phyloP scores from a whole-genome alignment of 805 yeast species.

The Pichia ethanolica region DNA sequence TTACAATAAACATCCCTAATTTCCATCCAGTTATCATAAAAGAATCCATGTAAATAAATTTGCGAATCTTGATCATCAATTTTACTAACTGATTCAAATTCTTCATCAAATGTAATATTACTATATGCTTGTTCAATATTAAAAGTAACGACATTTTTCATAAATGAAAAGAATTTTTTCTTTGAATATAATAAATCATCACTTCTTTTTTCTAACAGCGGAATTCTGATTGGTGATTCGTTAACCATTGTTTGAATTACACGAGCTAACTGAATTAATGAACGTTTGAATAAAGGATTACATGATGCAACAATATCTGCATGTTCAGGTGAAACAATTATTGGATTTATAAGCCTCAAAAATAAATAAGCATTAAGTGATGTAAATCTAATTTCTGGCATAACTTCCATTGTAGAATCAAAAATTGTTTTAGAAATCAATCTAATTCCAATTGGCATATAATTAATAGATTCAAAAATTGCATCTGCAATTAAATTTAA shows the following conservation, averaged over 20 bases:
- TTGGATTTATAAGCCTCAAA: conserved; percentile 77
- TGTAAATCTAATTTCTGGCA: conserved; percentile 56
- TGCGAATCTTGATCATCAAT: neutral
- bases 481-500: conserved; percentile 50
- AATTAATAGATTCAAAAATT: conserved; percentile 45
- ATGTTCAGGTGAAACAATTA: conserved; percentile 80
- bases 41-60: conserved; percentile 36
- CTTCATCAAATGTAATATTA: neutral
- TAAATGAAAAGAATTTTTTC: conserved; percentile 32
- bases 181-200: conserved; percentile 36
- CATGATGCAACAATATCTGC: conserved; percentile 20
- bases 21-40: conserved; percentile 41
- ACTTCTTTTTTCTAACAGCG: conserved; percentile 33
- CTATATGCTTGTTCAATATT: conserved; percentile 10
- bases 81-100: too few relatives aligned
- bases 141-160: conserved; percentile 26
- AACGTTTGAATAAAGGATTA: conserved; percentile 38
- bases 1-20: conserved; percentile 19
- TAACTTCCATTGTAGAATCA: conserved; percentile 48
- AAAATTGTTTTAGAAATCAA: conserved; percentile 63
- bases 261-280: conserved; percentile 72
- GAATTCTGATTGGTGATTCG: conserved; percentile 68
- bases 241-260: conserved; percentile 83
- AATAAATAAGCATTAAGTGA: conserved; percentile 87
- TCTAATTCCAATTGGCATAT: conserved; percentile 65